Conservation (phyloP, 1,284 basidiomycete genomes). For the Trametes versicolor region DNA sequence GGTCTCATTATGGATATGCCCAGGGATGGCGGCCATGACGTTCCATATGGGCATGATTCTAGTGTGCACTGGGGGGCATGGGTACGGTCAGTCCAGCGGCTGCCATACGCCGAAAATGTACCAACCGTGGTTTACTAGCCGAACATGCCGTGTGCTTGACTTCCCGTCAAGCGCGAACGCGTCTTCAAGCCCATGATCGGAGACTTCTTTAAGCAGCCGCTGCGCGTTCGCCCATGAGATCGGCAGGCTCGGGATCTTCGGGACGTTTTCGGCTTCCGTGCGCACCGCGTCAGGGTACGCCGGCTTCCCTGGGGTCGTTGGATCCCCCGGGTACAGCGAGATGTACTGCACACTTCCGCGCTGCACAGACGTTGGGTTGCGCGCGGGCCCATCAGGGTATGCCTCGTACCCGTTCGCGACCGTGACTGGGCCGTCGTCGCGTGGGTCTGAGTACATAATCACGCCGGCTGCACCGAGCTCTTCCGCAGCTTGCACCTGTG, state of each 20-base stretch:
- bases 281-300: slow-evolving; percentile 87
- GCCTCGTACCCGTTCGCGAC: slow-evolving; percentile 78
- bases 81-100: neutral
- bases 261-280: slow-evolving; percentile 74
- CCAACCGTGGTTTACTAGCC: slow-evolving; percentile 72
- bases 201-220: slow-evolving; percentile 67
- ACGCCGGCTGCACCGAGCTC: slow-evolving; percentile 82
- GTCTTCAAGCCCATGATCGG: slow-evolving; percentile 41
- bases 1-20: slow-evolving; percentile 87
- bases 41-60: slow-evolving; percentile 89
- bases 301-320: slow-evolving; percentile 88
- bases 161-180: slow-evolving; percentile 56
- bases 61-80: slow-evolving; percentile 61
- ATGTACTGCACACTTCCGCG: slow-evolving; percentile 90
- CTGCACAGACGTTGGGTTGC: slow-evolving; percentile 86
- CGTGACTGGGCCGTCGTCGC: slow-evolving; percentile 88
- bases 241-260: slow-evolving; percentile 84
- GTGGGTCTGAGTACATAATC: slow-evolving; percentile 89
- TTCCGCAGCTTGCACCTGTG: slow-evolving; percentile 80
- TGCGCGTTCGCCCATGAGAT: slow-evolving; percentile 79
- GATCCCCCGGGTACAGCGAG: slow-evolving; percentile 85
- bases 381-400: slow-evolving; percentile 88
- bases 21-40: slow-evolving; percentile 90
- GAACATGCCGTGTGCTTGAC: slow-evolving; percentile 57
- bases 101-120: neutral